A percentile compares a stretch with the other conserved stretches of the same genome.
phyloP scores from a whole-genome alignment of 192 early-diverging fungal genomes.

The Coemansia sp. region DNA sequence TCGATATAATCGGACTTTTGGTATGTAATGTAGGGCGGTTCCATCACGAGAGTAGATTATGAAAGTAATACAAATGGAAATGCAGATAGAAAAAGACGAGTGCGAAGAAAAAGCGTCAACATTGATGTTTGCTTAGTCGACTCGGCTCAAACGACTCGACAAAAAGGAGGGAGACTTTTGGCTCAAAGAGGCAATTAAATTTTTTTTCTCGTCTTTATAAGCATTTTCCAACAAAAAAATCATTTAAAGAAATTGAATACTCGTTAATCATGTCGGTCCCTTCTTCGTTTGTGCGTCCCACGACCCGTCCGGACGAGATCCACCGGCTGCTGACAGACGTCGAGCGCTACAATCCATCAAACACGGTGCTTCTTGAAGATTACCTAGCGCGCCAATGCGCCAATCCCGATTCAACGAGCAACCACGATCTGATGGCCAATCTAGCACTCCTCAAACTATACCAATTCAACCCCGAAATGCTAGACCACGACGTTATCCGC shows the following conservation, averaged over 20 bases:
- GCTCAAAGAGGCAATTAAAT: constrained; percentile 3
- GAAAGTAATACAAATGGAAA: not conserved
- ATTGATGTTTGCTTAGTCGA: not conserved
- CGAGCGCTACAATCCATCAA: constrained; percentile 91
- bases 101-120: not conserved
- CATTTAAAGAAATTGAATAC: not conserved
- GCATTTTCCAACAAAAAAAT: not conserved
- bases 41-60: constrained; percentile 58
- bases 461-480: constrained; percentile 86
- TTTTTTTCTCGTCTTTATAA: not conserved
- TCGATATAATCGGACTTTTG: constrained; percentile 90
- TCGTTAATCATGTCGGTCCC: not conserved
- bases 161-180: not conserved
- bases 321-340: constrained; percentile 74
- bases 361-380: constrained; percentile 77
- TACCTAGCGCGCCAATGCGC: constrained; percentile 81
- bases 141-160: not conserved
- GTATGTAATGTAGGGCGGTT: constrained; percentile 68
- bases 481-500: constrained; percentile 68
- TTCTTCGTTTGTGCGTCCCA: constrained; percentile 38
- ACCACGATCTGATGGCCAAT: constrained; percentile 88
- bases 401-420: constrained; percentile 57
- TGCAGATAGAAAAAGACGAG: not conserved
- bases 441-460: constrained; percentile 92
- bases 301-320: constrained; percentile 69